Evolutionary conservation across 73 alveolate species (phyloP).

Genomic region (Paramecium tetraurelia): DNA sequence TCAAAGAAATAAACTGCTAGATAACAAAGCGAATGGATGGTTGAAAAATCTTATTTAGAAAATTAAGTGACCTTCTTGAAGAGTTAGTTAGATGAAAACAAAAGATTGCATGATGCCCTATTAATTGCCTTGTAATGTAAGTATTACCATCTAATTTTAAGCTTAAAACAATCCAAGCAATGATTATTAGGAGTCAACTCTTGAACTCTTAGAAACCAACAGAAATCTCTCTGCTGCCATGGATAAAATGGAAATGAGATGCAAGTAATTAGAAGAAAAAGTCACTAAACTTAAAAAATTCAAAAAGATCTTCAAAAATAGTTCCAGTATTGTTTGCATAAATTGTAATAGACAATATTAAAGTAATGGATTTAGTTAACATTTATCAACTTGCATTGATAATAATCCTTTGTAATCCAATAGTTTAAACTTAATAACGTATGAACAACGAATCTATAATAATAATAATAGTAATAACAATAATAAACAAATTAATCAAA

Average conservation of each 20-base stretch:
- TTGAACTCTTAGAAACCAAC: slow-evolving; percentile 61
- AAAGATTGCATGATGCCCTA: slow-evolving; percentile 60
- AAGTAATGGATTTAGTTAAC: slow-evolving; percentile 41
- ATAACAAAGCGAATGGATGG: slow-evolving; percentile 52
- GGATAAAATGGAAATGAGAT: slow-evolving; percentile 69
- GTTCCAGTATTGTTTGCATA: slow-evolving; percentile 55
- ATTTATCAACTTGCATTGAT: slow-evolving; percentile 42
- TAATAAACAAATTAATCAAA: neutral
- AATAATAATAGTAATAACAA: neutral
- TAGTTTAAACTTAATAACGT: neutral
- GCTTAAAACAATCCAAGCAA: neutral
- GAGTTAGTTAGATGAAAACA: slow-evolving; percentile 58
- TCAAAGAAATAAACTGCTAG: slow-evolving; percentile 43
- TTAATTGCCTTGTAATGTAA: slow-evolving; percentile 57
- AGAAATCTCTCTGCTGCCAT: slow-evolving; percentile 66
- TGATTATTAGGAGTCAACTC: slow-evolving; percentile 42
- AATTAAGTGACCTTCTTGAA: slow-evolving; percentile 53
- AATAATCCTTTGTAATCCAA: neutral
- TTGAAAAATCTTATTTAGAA: slow-evolving; percentile 56
- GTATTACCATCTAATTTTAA: neutral
- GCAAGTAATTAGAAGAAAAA: slow-evolving; percentile 67
- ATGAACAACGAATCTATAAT: too few relatives aligned
- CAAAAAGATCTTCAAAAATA: slow-evolving; percentile 58
- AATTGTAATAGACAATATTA: slow-evolving; percentile 56
- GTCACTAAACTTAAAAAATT: slow-evolving; percentile 57